Base-by-base conservation (phyloP, 2,329 filamentous ascomycete genomes). In the Colletotrichum higginsianum region DNA sequence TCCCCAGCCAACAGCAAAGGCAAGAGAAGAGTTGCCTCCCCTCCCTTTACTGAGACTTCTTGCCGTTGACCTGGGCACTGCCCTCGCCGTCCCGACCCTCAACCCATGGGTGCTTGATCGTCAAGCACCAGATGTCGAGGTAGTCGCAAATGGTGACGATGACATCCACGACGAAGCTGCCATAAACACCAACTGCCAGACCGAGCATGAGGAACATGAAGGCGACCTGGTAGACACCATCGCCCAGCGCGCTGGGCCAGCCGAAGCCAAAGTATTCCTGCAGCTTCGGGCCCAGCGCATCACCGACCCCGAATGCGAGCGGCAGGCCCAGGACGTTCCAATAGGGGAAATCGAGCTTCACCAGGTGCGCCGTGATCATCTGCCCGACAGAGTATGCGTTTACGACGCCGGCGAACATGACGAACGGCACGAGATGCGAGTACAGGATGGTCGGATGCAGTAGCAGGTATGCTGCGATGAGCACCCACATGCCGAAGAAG, bases 131-230 rank as follows among this genome's bases (percentile, higher is more conserved):
- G 76, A 99, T 99, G 80, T 99, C 96, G 73, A 98, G 87, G 81
- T 97, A 98, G 81, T 99, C 96, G 84, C 96, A 99, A 77, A 99
- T 98, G 40, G 94, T 97, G 71, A 96, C 94, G 75, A 99, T 98
- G 67, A 98, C 95, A 80, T 98, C 96, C 42, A 97, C 93, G 67
- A 98, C 94, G 81, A 99, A 99, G 81, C 95, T 98, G 72, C 94
- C 95, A 83, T 99, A 98, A n/a, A 98, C 91, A 44, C 96, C 96
- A 58, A 98, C 81, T 0, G 93, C 93, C 71, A 94, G 84, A 30
- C 96, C 96, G 30, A 98, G 84, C 84, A 95, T 96, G 79, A 91
- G 89, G 82, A 98, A 98, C 80, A 98, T 89, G 82, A 95, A 98
- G 2, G 94, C 93, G 60, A 98, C 92, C 84, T 98, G 95, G 81